Base-by-base conservation (phyloP, 805 yeast genomes). In the Brettanomyces sp. region DNA sequence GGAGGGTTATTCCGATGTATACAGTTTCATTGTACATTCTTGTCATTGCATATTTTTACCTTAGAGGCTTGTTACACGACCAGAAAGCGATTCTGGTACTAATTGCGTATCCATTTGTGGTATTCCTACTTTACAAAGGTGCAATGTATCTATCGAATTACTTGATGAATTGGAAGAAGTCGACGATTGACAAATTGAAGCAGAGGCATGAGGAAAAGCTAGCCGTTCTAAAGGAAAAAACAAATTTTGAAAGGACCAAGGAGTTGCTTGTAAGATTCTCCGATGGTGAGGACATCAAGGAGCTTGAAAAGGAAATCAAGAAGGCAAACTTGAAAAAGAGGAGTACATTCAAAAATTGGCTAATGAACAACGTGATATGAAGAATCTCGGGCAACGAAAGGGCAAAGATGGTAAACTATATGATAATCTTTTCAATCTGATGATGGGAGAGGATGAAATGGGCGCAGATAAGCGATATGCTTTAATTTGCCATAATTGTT, bases 171-270 rank as follows among this genome's bases (percentile, higher is more conserved):
- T 49, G 50, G 14, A 57, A 56, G n/a, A 58, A 57, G 41, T 37
- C 32, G 3, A 52, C 42, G 43, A 51, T 52, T 56, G 64, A 51
- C 53, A 53, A 34, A 47, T 50, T 51, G 53, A 61, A 59, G 39
- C 56, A 57, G 23, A 59, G 64, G 37, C 70, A 69, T 45, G 56
- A 66, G 48, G 68, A 67, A 36, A 67, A 64, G 46, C 54, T 65
- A 28, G 55, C 57, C 14, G 64, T 60, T 37, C 57, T 62, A 36
- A 64, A 62, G 47, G 68, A 60, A 47, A 72, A 77, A 56, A 85
- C 95, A 13, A 83, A 85, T 52, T 91, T 79, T 61, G 76, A 83
- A 55, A 73, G 81, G 12, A 85, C 96, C 1, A 80, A 79, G 61
- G 79, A 83, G n/a, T 69, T 90, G 41, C 65, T 90, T 39, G 76